Evolutionary conservation across 2,329 filamentous ascomycete species (phyloP).

Genomic region (Pseudogymnoascus sp.): DNA sequence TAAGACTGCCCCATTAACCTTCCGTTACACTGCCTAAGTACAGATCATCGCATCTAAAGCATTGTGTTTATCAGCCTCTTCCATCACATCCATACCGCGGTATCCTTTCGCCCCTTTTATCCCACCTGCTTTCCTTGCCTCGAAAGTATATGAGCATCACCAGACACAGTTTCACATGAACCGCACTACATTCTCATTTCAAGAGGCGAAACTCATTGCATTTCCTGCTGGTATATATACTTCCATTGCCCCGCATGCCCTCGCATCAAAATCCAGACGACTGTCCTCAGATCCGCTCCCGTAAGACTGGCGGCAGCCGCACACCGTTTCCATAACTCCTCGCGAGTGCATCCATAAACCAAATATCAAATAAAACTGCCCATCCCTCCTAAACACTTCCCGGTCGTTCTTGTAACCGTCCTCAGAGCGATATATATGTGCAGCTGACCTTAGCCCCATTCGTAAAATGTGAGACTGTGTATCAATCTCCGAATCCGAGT

Average conservation of each 20-base stretch:
- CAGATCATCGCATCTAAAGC: background rate
- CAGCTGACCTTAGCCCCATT: no score
- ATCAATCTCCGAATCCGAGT: no score
- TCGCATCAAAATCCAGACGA: background rate
- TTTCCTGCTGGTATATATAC: background rate
- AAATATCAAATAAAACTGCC: background rate
- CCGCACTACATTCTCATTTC: background rate
- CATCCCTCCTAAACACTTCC: background rate
- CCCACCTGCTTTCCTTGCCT: background rate
- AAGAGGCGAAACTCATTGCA: background rate
- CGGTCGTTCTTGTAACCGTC: background rate
- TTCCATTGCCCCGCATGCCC: background rate
- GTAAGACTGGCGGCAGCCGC: background rate
- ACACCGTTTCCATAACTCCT: background rate
- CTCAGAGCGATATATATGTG: background rate
- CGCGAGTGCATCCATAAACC: background rate
- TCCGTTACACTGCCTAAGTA: background rate
- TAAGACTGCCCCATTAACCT: background rate
- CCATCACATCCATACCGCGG: no score
- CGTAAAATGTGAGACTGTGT: no score
- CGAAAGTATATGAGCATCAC: background rate
- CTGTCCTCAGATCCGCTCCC: background rate
- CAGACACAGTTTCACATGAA: background rate
- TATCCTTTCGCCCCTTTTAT: background rate
- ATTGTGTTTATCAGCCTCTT: background rate